Base-by-base conservation (phyloP, 2,329 filamentous ascomycete species). In the Botryotinia convoluta region DNA sequence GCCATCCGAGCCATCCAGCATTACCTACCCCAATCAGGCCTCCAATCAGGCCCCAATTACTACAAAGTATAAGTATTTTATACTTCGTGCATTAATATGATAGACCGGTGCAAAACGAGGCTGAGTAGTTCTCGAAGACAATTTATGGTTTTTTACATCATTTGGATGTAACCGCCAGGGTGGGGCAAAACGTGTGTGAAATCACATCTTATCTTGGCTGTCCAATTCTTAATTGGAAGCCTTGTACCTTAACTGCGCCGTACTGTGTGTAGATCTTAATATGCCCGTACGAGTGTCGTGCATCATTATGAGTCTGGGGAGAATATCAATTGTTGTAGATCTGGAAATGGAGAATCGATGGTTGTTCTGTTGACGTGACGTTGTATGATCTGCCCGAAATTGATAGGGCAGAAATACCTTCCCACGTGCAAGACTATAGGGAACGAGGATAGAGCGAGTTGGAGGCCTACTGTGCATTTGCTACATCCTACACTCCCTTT, bases 151-250 rank as follows among this genome's bases (percentile, higher is more conserved):
- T 71, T 48, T 44, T 5, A 14, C 45, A 26, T 57, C 60, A 44
- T 32, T 26, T 32, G 39, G 9, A 39, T 42, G 26, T 60, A 69
- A 69, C 51, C 67, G 67, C 67, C 29, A 16, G 22, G n/a, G 67
- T 69, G 67, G 67, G 37, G 67, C 37, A 57, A 60, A 26, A 35
- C n/a, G 18, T 51, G 8, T 18, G 6, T 37, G 20, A 22, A 35
- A 22, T 60, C 54, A 61, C 54, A 70, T 37, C 68, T 29, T 54
- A 54, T n/a, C 32, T 54, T 67, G 63, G 37, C 65, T 57, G 59
- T 32, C 26, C 18, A 59, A 42, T 26, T 9, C 10, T 59, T 22
- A 35, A 59, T 44, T 44, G 51, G 32, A 44, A 59, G 42, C 51
- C 51, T 35, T 69, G 51, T 32, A 57, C n/a, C 14, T 29, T 29